Evolutionary conservation across 2,329 filamentous ascomycete species (phyloP).

Genomic region (Hirsutella minnesotensis): DNA sequence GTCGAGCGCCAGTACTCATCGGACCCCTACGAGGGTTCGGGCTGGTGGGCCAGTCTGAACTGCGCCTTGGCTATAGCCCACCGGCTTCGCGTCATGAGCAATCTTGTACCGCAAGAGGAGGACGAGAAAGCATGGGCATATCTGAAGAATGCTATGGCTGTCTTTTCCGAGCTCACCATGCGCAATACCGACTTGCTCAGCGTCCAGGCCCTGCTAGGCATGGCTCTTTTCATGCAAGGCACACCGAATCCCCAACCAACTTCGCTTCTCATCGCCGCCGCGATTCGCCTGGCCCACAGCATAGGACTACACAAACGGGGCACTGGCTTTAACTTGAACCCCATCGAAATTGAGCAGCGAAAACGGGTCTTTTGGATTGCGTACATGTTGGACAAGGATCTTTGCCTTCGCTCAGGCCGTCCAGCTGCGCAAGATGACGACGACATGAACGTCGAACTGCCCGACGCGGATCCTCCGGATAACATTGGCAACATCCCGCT

Average conservation of each 20-base stretch:
- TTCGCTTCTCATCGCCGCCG: constrained; percentile 81
- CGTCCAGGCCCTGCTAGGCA: constrained; percentile 85
- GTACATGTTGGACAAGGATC: constrained; percentile 53
- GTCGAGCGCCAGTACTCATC: constrained; percentile 88
- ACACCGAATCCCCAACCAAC: constrained; percentile 94
- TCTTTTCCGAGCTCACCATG: constrained; percentile 87
- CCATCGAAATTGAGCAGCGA: constrained; percentile 84
- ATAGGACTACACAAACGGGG: constrained; percentile 93
- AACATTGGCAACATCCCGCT: constrained; percentile 92
- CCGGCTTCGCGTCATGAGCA: constrained; percentile 87
- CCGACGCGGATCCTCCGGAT: constrained; percentile 79
- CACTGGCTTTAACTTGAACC: constrained; percentile 84
- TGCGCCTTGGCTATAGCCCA: constrained; percentile 89
- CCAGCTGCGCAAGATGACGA: constrained; percentile 53
- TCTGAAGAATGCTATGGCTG: constrained; percentile 90
- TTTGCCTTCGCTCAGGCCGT: constrained; percentile 46
- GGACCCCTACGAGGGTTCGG: constrained; percentile 87
- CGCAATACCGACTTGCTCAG: constrained; percentile 90
- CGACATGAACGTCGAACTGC: constrained; percentile 90
- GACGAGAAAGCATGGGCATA: constrained; percentile 93
- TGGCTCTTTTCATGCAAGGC: constrained; percentile 89
- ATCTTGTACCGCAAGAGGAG: constrained; percentile 79
- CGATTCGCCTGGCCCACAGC: constrained; percentile 81
- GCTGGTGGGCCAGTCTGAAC: constrained; percentile 98
- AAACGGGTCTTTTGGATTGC: constrained; percentile 56